phyloP scores from a whole-genome alignment of 2,329 filamentous ascomycete species.

The Penicillium fuscoglaucum region DNA sequence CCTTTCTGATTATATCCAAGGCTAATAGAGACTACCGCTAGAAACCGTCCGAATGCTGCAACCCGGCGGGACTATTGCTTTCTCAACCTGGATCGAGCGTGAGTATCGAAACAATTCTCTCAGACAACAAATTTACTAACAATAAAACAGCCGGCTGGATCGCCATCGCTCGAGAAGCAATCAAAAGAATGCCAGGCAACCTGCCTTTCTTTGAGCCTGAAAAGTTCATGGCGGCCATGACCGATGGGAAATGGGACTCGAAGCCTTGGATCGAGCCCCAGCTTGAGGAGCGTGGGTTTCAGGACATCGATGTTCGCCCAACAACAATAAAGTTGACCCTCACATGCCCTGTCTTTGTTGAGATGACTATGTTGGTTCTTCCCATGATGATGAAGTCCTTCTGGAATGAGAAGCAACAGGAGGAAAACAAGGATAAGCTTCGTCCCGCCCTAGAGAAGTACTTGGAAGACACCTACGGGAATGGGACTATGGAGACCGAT shows the following conservation, averaged over 20 bases:
- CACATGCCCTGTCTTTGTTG: constrained; percentile 20
- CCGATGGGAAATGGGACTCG: constrained; percentile 29
- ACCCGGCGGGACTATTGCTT: constrained; percentile 36
- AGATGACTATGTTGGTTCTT: constrained; percentile 26
- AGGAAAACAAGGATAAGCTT: constrained; percentile 23
- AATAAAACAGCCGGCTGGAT: constrained; percentile 29
- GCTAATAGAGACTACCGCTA: constrained; percentile 4
- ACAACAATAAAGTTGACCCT: constrained; percentile 18
- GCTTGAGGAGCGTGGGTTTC: constrained; percentile 26
- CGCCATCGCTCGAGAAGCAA: constrained; percentile 24
- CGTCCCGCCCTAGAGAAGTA: constrained; percentile 26
- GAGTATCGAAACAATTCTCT: constrained; percentile 3
- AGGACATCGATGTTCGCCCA: constrained; percentile 24
- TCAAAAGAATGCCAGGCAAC: constrained; percentile 28
- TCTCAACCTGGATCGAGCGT: constrained; percentile 40
- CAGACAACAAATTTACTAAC: constrained; percentile 1
- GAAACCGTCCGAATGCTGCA: constrained; percentile 38
- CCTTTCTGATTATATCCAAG: not conserved
- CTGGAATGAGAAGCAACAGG: constrained; percentile 33
- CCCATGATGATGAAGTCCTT: constrained; percentile 24
- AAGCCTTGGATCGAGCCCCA: constrained; percentile 23
- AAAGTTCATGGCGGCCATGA: constrained; percentile 19
- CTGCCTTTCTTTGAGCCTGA: constrained; percentile 27
- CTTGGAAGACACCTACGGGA: constrained; percentile 26
- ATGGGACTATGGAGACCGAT: constrained; percentile 25